These are phyloP conservation scores for maize (Zea mays) DNA, from an alignment of 176 grass and related monocot genomes.

Conservation along the genomic window Zm-B73-REFERENCE-NAM-5.0 NC_050099.1:154397001-154397500, in stretches of 20 bases:
- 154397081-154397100: neutral
- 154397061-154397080: neutral
- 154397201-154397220: neutral
- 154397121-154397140: neutral
- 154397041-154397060: neutral
- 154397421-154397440: conserved; percentile 92
- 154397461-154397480: conserved; percentile 83
- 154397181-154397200: neutral
- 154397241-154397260: neutral
- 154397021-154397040: neutral
- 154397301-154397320: conserved; percentile 93
- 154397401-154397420: conserved; percentile 99
- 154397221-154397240: neutral
- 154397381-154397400: conserved; percentile 91
- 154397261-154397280: conserved; percentile 55
- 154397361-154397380: conserved; percentile 95
- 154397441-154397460: conserved; percentile 95
- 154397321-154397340: conserved; percentile 98
- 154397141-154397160: neutral
- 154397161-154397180: neutral
- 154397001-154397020: neutral
- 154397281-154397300: conserved; percentile 97
- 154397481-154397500: conserved; percentile 77
- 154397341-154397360: conserved; percentile 95
- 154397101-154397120: neutral